Evolutionary conservation across 2,329 filamentous ascomycete genomes (phyloP).

Genomic region (Fusarium virguliforme): DNA sequence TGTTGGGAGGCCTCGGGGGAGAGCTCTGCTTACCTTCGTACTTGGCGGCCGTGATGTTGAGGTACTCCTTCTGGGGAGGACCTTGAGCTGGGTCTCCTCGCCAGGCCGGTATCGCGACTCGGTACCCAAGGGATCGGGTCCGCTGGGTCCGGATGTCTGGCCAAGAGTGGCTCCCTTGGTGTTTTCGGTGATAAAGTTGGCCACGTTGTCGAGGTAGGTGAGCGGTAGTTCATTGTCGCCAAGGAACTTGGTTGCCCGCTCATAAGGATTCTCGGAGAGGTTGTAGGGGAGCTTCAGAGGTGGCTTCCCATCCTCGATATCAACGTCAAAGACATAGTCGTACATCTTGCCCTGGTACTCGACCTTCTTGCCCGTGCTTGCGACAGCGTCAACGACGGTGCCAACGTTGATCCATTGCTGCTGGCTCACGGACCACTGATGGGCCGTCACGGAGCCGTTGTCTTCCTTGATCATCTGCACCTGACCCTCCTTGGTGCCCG

Average conservation of each 20-base stretch:
- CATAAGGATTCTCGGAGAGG: slow-evolving; percentile 91
- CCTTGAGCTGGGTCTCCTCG: slow-evolving; percentile 64
- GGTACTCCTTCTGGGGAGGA: slow-evolving; percentile 83
- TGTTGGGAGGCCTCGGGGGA: rapidly evolving
- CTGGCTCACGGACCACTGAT: slow-evolving; percentile 84
- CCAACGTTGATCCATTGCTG: slow-evolving; percentile 89
- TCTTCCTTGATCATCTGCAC: slow-evolving; percentile 90
- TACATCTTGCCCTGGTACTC: slow-evolving; percentile 89
- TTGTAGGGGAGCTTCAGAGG: slow-evolving; percentile 96
- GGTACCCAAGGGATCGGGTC: slow-evolving; percentile 82
- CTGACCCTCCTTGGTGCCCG: slow-evolving; percentile 96
- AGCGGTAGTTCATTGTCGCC: slow-evolving; percentile 90
- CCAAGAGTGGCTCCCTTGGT: slow-evolving; percentile 90
- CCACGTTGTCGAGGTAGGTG: slow-evolving; percentile 90
- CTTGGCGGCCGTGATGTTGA: slow-evolving; percentile 83
- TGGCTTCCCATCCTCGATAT: slow-evolving; percentile 95
- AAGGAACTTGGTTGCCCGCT: slow-evolving; percentile 92
- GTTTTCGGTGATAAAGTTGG: slow-evolving; percentile 92
- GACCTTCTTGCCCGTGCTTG: slow-evolving; percentile 84
- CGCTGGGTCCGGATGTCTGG: slow-evolving; percentile 66
- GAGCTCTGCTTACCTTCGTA: slow-evolving; percentile 64
- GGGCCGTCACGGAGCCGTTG: slow-evolving; percentile 86
- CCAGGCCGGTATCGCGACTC: slow-evolving; percentile 86
- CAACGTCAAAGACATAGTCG: slow-evolving; percentile 96
- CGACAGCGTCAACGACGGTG: slow-evolving; percentile 92